phyloP scores from a whole-genome alignment of 352 stramenopile species.

The Blastocystis sp. region DNA sequence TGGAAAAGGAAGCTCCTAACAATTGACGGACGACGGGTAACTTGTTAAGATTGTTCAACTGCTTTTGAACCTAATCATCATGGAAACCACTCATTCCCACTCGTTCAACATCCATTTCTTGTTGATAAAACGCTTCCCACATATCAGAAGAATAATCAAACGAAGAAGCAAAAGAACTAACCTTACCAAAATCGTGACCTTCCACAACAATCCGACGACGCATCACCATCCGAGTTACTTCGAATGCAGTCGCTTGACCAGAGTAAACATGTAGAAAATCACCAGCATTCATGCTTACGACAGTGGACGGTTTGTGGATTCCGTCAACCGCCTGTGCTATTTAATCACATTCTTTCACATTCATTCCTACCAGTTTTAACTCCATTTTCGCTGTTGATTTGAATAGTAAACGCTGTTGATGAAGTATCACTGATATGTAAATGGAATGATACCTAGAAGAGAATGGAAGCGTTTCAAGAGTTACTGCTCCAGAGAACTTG shows the following conservation, averaged over 20 bases:
- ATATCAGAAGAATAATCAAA: conserved; percentile 30
- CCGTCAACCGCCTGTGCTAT: background rate
- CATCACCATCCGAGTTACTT: conserved; percentile 29
- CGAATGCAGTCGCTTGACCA: background rate
- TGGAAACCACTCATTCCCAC: background rate
- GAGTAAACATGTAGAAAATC: conserved; percentile 46
- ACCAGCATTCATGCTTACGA: conserved; percentile 8
- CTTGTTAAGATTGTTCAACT: background rate
- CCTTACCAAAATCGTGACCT: conserved; percentile 15
- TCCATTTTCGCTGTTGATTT: background rate
- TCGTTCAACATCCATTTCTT: background rate
- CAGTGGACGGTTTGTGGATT: background rate
- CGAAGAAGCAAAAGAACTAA: conserved; percentile 35
- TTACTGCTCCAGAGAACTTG: background rate
- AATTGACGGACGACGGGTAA: background rate
- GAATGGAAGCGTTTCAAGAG: background rate
- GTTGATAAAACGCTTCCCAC: conserved; percentile 16
- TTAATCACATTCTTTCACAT: background rate
- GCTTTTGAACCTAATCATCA: background rate
- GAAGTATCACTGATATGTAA: background rate
- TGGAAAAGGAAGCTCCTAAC: background rate
- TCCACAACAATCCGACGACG: background rate
- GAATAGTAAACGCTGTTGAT: conserved; percentile 13
- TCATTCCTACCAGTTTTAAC: background rate
- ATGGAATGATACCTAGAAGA: conserved; percentile 16